A percentile compares a stretch with the other conserved stretches of the same genome.
These are phyloP conservation scores for Alternaria panax DNA, from an alignment of 2,329 filamentous ascomycete genomes.

Conservation along the genomic window DNA sequence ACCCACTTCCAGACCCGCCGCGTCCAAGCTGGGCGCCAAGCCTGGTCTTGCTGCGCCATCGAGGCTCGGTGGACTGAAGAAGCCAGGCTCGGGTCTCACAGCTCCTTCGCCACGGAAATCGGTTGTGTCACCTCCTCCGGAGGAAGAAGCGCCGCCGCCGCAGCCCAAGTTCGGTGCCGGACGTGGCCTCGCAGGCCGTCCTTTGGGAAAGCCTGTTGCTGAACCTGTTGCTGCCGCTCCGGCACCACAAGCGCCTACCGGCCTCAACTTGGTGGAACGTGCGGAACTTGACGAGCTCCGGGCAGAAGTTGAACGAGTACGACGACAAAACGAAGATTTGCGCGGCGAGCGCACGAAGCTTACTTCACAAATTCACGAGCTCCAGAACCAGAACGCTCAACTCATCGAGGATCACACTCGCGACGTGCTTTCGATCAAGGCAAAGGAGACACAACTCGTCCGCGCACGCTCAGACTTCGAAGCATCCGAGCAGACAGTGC, in stretches of 20 bases:
- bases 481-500: constrained; percentile 83
- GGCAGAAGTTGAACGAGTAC: constrained; percentile 79
- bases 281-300: constrained; percentile 93
- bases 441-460: constrained; percentile 96
- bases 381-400: constrained; percentile 96
- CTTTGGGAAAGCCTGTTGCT: constrained; percentile 83
- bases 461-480: constrained; percentile 90
- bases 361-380: constrained; percentile 85
- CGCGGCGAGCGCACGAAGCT: constrained; percentile 82
- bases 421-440: constrained; percentile 94
- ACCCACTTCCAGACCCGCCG: constrained; percentile 61
- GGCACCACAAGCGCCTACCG: constrained; percentile 62
- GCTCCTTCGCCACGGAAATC: constrained; percentile 51
- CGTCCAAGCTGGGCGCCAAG: constrained; percentile 51
- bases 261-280: constrained; percentile 79
- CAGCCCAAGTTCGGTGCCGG: constrained; percentile 70
- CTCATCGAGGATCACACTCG: constrained; percentile 97
- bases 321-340: constrained; percentile 78
- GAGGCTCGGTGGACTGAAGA: constrained; percentile 52
- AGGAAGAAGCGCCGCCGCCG: constrained; percentile 50
- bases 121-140: constrained; percentile 57
- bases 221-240: constrained; percentile 61
- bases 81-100: constrained; percentile 50
- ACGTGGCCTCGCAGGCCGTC: constrained; percentile 81
- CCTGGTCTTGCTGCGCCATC: constrained; percentile 48